These are phyloP conservation scores for Pseudocercospora cruenta DNA, from an alignment of 2,329 filamentous ascomycete genomes.

Conservation along the genomic window DNA sequence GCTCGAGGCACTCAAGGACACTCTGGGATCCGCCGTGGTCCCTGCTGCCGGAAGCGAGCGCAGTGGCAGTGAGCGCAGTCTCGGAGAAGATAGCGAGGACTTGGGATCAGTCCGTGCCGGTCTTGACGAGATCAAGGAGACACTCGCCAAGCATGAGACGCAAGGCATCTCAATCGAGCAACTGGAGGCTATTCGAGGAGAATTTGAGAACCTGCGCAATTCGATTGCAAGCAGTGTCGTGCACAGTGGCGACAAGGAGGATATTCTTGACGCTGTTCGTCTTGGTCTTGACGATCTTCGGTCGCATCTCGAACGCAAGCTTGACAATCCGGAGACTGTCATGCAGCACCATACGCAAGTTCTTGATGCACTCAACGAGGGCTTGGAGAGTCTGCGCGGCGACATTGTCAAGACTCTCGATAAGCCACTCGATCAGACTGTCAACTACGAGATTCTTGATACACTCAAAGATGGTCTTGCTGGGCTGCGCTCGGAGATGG, in stretches of 20 bases:
- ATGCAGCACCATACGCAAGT: slow-evolving; percentile 61
- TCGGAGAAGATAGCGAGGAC: slow-evolving; percentile 24
- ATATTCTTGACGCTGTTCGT: slow-evolving; percentile 53
- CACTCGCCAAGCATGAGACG: slow-evolving; percentile 27
- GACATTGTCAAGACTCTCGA: slow-evolving; percentile 76
- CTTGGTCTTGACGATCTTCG: slow-evolving; percentile 55
- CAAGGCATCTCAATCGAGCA: slow-evolving; percentile 53
- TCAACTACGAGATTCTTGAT: slow-evolving; percentile 87
- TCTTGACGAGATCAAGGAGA: slow-evolving; percentile 47
- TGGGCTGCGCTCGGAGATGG: slow-evolving; percentile 75
- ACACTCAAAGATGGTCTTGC: slow-evolving; percentile 82
- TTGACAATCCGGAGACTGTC: slow-evolving; percentile 56
- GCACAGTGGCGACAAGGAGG: slow-evolving; percentile 49
- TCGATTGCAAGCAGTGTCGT: slow-evolving; percentile 46
- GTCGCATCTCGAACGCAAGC: slow-evolving; percentile 55
- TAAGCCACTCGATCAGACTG: slow-evolving; percentile 79
- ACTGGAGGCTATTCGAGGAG: slow-evolving; percentile 56
- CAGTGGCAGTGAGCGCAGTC: slow-evolving; percentile 13
- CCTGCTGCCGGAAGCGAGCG: slow-evolving; percentile 30
- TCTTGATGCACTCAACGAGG: slow-evolving; percentile 66
- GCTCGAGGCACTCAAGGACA: slow-evolving; percentile 49
- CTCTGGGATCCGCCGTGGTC: slow-evolving; percentile 48
- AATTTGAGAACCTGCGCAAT: slow-evolving; percentile 53
- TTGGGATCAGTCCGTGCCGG: slow-evolving; percentile 32
- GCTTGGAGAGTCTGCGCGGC: slow-evolving; percentile 72